Conservation (phyloP, 331 rosid genomes). For the Phaseolus coccineus region DNA sequence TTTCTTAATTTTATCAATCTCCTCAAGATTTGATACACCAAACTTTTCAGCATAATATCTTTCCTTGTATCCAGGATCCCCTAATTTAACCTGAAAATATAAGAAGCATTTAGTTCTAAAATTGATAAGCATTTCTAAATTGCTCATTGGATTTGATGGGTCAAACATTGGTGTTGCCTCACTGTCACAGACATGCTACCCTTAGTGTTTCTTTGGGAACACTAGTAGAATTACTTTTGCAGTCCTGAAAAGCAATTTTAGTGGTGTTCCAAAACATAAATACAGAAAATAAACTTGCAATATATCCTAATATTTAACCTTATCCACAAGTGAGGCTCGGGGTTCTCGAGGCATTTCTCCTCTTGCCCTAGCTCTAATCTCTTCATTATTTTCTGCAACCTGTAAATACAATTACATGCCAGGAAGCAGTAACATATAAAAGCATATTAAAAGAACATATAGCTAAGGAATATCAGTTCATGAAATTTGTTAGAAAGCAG, state of each 20-base stretch:
- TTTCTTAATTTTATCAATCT: conserved; percentile 64
- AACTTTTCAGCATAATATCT: conserved; percentile 87
- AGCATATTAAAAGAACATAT: background rate
- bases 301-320: conserved; percentile 58
- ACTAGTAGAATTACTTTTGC: conserved; percentile 26
- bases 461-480: conserved; percentile 13
- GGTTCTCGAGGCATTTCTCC: conserved; percentile 62
- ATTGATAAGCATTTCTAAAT: conserved; percentile 31
- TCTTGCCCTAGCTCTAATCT: conserved; percentile 68
- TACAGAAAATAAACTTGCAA: conserved; percentile 9
- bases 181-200: background rate
- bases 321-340: conserved; percentile 61
- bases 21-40: conserved; percentile 59
- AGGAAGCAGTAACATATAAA: conserved; percentile 16
- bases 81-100: conserved; percentile 71
- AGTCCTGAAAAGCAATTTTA: background rate
- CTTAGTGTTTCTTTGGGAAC: background rate
- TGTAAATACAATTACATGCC: conserved; percentile 47
- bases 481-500: background rate
- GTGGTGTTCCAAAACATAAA: conserved; percentile 25
- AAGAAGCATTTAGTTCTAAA: conserved; percentile 1
- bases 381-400: conserved; percentile 77
- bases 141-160: conserved; percentile 16
- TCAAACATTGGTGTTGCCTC: conserved; percentile 19
- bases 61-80: conserved; percentile 88